Evolutionary conservation across 2,329 filamentous ascomycete species (phyloP).

Genomic region (Trichophyton mentagrophytes): DNA sequence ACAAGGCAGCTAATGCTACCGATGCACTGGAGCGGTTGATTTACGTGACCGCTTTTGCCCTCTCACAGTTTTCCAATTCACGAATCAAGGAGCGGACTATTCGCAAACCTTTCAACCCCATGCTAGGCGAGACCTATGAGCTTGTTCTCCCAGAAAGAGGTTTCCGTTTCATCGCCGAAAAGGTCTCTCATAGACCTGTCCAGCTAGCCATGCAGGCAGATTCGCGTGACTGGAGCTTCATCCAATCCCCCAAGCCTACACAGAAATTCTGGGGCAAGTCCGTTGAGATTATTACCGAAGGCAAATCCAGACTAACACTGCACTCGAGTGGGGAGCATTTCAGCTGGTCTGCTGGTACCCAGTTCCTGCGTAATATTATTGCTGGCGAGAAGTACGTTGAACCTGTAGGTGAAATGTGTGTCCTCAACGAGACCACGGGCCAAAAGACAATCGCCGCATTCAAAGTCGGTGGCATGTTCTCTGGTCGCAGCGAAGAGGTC

Average conservation of each 20-base stretch:
- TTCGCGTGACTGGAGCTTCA: slow-evolving; percentile 68
- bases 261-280: slow-evolving; percentile 99
- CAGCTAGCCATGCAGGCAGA: slow-evolving; percentile 90
- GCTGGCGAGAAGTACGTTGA: slow-evolving; percentile 98
- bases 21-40: slow-evolving; percentile 60
- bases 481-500: slow-evolving; percentile 83
- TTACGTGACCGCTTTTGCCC: slow-evolving; percentile 77
- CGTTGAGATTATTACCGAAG: slow-evolving; percentile 85
- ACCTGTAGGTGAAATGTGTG: slow-evolving; percentile 77
- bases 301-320: slow-evolving; percentile 65
- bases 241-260: slow-evolving; percentile 73
- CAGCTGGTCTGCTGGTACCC: slow-evolving; percentile 77
- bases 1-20: slow-evolving; percentile 49
- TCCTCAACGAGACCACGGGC: slow-evolving; percentile 71
- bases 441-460: slow-evolving; percentile 80
- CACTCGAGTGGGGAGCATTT: slow-evolving; percentile 68
- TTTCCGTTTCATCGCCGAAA: slow-evolving; percentile 87
- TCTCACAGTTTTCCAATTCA: slow-evolving; percentile 70
- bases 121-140: slow-evolving; percentile 92
- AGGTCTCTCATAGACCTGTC: slow-evolving; percentile 85
- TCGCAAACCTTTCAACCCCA: slow-evolving; percentile 92
- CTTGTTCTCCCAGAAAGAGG: slow-evolving; percentile 76
- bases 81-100: slow-evolving; percentile 82
- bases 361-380: slow-evolving; percentile 89
- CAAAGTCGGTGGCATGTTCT: slow-evolving; percentile 93